phyloP scores from a whole-genome alignment of 2,329 filamentous ascomycete genomes.

The Epichloe elymi region DNA sequence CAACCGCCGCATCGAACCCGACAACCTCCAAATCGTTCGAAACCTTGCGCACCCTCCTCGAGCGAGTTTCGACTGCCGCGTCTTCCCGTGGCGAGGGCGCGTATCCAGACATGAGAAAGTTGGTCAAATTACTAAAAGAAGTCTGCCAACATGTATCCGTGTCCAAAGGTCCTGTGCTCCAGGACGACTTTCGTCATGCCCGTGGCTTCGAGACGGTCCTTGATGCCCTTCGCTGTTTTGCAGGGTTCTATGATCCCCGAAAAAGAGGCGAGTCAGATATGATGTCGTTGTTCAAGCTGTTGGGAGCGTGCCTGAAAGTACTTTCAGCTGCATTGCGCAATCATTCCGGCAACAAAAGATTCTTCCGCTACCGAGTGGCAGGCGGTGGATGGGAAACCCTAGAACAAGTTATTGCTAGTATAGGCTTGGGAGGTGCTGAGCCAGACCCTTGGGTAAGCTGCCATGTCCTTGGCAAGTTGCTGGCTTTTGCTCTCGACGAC shows the following conservation, averaged over 20 bases:
- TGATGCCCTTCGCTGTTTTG: conserved; percentile 53
- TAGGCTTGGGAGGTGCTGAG: conserved; percentile 50
- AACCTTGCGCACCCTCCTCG: conserved; percentile 42
- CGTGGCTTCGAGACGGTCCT: conserved; percentile 67
- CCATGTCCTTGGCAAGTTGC: conserved; percentile 69
- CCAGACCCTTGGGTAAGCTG: conserved; percentile 54
- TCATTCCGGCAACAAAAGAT: conserved; percentile 79
- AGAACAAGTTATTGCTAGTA: conserved; percentile 57
- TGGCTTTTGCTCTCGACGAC: conserved; percentile 71
- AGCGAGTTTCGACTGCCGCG: conserved; percentile 25
- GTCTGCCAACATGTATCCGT: conserved; percentile 51
- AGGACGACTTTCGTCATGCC: conserved; percentile 74
- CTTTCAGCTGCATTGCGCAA: conserved; percentile 62
- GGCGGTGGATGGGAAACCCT: conserved; percentile 68
- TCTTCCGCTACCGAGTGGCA: conserved; percentile 66
- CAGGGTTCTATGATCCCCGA: conserved; percentile 61
- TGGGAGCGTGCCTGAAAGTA: conserved; percentile 60
- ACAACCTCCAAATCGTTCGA: conserved; percentile 47
- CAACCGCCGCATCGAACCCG: conserved; percentile 46
- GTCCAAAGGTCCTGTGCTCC: conserved; percentile 35
- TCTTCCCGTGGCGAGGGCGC: conserved; percentile 21
- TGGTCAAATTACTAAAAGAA: conserved; percentile 45
- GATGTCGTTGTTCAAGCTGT: conserved; percentile 49
- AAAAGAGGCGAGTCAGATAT: conserved; percentile 49
- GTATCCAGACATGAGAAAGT: conserved; percentile 34